Conservation (phyloP, 345 rosid species). For the Eucalyptus sp. region DNA sequence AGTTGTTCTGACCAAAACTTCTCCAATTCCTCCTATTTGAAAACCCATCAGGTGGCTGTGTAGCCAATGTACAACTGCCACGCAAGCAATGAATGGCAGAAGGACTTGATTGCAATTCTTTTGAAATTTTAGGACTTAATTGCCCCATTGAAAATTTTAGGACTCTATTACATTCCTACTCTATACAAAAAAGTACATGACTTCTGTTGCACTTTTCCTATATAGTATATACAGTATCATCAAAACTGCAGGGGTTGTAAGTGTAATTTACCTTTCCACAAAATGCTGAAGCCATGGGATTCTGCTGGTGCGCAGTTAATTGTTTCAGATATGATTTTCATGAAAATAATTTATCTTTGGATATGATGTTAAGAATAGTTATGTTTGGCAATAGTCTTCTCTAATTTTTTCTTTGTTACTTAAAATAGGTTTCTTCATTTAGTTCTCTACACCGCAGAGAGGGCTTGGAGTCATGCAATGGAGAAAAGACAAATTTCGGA, state of each 20-base stretch:
- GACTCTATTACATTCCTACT: not conserved
- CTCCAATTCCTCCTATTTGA: not conserved
- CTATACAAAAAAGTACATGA: not conserved
- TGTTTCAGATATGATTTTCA: not conserved
- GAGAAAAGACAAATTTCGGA: constrained; percentile 94
- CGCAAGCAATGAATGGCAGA: not conserved
- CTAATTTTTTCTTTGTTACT: constrained; percentile 4
- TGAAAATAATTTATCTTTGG: not conserved
- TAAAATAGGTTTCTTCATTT: constrained; percentile 74
- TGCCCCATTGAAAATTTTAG: not conserved
- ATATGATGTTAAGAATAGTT: not conserved
- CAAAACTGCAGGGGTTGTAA: not conserved
- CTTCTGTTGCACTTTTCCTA: not conserved
- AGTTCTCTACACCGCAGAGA: constrained; percentile 84
- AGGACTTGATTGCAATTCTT: not conserved
- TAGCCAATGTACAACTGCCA: not conserved
- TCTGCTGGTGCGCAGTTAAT: not conserved
- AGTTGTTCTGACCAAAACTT: not conserved
- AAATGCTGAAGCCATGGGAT: not conserved
- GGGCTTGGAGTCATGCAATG: constrained; percentile 99
- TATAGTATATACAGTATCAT: not conserved
- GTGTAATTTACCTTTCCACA: not conserved
- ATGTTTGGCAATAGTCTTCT: not conserved
- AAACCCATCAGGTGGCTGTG: not conserved
- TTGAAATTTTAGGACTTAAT: not conserved